Base-by-base conservation (phyloP, 805 yeast genomes). In the Candida nitratophila region DNA sequence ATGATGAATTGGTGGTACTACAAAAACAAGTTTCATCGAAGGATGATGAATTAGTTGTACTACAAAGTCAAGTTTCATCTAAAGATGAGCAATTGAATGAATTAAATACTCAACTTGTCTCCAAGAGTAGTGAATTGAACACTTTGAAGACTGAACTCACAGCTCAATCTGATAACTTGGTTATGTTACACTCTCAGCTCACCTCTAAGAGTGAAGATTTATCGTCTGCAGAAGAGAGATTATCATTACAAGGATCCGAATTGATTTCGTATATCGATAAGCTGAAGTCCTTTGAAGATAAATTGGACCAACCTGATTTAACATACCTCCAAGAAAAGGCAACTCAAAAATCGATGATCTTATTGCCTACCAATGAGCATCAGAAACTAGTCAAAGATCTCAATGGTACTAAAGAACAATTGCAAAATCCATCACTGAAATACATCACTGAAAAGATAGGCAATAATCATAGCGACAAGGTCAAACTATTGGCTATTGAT, bases 391-490 rank as follows among this genome's bases (percentile, higher is more conserved):
- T 17, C 11, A 22, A 24, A 24, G 27, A 24, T 24, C 10, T 24
- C 27, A 24, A 24, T 24, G 27, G 10, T 24, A 24, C 27, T 24
- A 24, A 24, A 10, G 10, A 24, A 6, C 24, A 37, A 27, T 20
- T 37, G 4, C 29, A 37, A 19, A 37, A 12, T 22, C 47, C 47
- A 24, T 16, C 39, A 5, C 8, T 9, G 4, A 42, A 44, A 10
- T 22, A 47, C 33, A 41, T 59, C 38, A 45, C 44, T 26, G 42
- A 49, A 31, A 46, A 37, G 37, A 11, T 32, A 8, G 4, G 6
- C 4, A n/a, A n/a, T 4, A 69, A 70, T 0, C 41, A 45, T 16
- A 63, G 55, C 15, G 45, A 56, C 37, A 70, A 65, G 2, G 53
- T 65, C 32, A 55, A 59, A 14, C 54, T 68, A 21, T 52, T 72